Conservation (phyloP, 2,329 filamentous ascomycete genomes). For the Neonectria coccinea region DNA sequence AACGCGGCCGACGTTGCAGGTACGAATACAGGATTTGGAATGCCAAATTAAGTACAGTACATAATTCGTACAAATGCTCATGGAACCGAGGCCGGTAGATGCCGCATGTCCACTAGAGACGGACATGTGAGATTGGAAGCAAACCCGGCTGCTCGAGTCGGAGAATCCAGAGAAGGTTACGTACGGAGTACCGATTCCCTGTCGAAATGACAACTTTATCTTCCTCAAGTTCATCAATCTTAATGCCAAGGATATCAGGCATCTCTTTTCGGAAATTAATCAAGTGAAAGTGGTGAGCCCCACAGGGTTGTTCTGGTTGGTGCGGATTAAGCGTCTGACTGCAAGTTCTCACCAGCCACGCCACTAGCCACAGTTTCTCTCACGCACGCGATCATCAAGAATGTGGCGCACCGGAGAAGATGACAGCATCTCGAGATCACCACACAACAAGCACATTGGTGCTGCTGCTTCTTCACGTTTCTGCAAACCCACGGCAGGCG, state of each 20-base stretch:
- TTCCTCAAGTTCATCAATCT: constrained; percentile 1
- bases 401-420: constrained; percentile 35
- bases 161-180: background rate
- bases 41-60: background rate
- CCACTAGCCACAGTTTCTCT: constrained; percentile 35
- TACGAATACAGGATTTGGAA: constrained; percentile 13
- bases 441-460: constrained; percentile 24
- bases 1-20: background rate
- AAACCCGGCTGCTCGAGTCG: background rate
- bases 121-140: background rate
- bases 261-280: background rate
- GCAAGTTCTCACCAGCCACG: constrained; percentile 22
- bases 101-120: background rate
- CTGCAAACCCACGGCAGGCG: constrained; percentile 32
- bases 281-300: constrained; percentile 14
- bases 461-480: constrained; percentile 28
- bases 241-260: constrained; percentile 21
- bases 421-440: constrained; percentile 37
- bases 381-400: constrained; percentile 14
- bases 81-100: background rate
- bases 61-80: background rate
- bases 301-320: constrained; percentile 7
- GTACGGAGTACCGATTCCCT: background rate
- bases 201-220: constrained; percentile 6
- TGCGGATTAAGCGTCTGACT: constrained; percentile 1